A percentile compares a stretch with the other conserved stretches of the same genome.
Conservation (phyloP, 768 basidiomycete genomes). For the Kwoniella botswanensis region DNA sequence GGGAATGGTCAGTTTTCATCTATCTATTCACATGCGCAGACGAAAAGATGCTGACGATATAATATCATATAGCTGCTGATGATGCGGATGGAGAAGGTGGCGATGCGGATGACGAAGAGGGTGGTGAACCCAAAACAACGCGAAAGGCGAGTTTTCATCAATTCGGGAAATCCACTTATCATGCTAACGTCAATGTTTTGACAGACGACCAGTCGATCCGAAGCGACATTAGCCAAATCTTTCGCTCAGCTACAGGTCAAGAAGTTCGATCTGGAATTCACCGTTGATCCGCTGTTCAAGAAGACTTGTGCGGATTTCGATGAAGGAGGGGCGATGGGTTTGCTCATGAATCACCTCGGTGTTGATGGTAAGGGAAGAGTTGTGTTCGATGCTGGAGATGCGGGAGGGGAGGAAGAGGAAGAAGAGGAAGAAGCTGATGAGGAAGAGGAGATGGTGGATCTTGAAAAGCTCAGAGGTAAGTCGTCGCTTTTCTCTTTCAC, state of each 20-base stretch:
- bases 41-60: not conserved
- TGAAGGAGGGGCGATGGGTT: conserved; percentile 93
- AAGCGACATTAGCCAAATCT: conserved; percentile 87
- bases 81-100: conserved; percentile 68
- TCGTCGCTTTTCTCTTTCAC: conserved; percentile 56
- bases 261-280: conserved; percentile 93
- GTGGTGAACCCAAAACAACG: conserved; percentile 61
- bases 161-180: not conserved
- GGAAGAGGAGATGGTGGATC: conserved; percentile 64
- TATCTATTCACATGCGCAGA: too few species aligned
- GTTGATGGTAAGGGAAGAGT: conserved; percentile 82
- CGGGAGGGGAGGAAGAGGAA: conserved; percentile 68
- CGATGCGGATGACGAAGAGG: conserved; percentile 72
- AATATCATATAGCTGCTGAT: conserved; percentile 57
- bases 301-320: conserved; percentile 99
- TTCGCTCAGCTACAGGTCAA: conserved; percentile 80
- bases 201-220: conserved; percentile 65
- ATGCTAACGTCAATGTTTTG: not conserved
- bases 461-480: conserved; percentile 53
- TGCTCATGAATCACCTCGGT: conserved; percentile 95
- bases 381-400: conserved; percentile 95
- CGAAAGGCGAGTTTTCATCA: conserved; percentile 50
- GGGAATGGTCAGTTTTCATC: conserved; percentile 43
- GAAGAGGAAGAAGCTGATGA: conserved; percentile 67
- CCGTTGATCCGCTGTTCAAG: conserved; percentile 93